Evolutionary conservation across 108 stramenopile species (phyloP), one percentile per base, ranked within the genome.

Genomic region (Cyclotella atomus): DNA sequence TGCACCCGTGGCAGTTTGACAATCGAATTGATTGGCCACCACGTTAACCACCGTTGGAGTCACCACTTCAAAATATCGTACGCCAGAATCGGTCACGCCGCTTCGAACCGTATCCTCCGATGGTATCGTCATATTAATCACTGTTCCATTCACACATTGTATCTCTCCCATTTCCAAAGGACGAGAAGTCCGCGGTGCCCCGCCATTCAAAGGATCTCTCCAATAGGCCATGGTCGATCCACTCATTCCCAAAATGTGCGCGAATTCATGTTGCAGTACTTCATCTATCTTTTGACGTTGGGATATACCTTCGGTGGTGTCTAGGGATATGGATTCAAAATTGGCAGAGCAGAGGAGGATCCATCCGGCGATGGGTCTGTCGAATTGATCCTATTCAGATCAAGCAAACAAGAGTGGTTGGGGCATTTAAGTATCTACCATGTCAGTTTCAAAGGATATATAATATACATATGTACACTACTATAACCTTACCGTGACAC

Each of bases 21-120:
- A 75, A 38, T 61, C 43, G 55, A 75, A 75, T 30, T 75, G 75
- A 59, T 75, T 75, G 8, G 59, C 32, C 0, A 70, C 67, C 8
- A 75, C 67, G 44, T 75, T 70, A 32, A 36, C 17, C 1, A 75
- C 75, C 1, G 75, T 75, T n/a, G 75, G 75, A 0, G 75, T 75
- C 28, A 68, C 67, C 16, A 75, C 67, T 53, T 75, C 75, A 41
- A 61, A 68, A 52, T 75, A 75, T 38, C 55, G 36, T 16, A 62
- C 44, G 2, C 75, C 75, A 44, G 25, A 30, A 24, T 34, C 30
- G 16, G 75, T 75, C 17, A 25, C 33, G 0, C 66, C 67, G 16
- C 6, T 29, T 38, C 8, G 33, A 5, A 68, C 47, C n/a, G 75
- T 75, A 19, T 53, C 29, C 17, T 47, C 25, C 19, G 75, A 68